These are phyloP conservation scores for Suhomyces bribrorum DNA, from an alignment of 1,139 yeast genomes.

Conservation along the genomic window DNA sequence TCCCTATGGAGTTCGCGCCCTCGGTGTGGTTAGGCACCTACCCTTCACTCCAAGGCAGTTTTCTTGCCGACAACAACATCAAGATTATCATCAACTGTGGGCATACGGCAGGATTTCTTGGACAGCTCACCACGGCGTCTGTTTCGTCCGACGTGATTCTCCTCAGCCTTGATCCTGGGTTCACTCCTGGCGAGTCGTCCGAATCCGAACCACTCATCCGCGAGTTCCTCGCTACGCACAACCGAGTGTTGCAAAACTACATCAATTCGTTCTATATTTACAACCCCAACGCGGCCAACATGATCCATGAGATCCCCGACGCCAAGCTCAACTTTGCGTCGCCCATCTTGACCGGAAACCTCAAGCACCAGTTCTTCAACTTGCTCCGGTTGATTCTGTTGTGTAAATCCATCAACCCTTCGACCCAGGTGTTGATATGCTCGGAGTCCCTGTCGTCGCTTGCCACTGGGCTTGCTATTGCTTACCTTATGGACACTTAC, in stretches of 20 bases:
- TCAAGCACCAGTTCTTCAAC: conserved; percentile 41
- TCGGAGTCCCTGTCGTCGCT: conserved; percentile 32
- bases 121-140: conserved; percentile 23
- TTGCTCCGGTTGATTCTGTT: conserved; percentile 40
- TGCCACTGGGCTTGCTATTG: conserved; percentile 38
- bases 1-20: conserved; percentile 36
- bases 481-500: conserved; percentile 47
- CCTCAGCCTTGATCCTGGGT: conserved; percentile 42
- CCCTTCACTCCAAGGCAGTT: conserved; percentile 18
- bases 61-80: conserved; percentile 29
- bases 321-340: conserved; percentile 30
- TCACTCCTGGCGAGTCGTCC: conserved; percentile 14
- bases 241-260: conserved; percentile 42
- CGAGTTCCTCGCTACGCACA: conserved; percentile 32
- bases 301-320: conserved; percentile 36
- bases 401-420: conserved; percentile 34
- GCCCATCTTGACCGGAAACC: conserved; percentile 44
- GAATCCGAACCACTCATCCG: conserved; percentile 6
- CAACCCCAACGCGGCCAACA: conserved; percentile 30
- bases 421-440: conserved; percentile 40
- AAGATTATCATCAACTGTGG: conserved; percentile 47
- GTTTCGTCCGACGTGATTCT: conserved; percentile 43
- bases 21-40: conserved; percentile 35
- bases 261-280: conserved; percentile 38
- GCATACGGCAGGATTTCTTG: conserved; percentile 34